These are phyloP conservation scores for Pyrus betulifolia DNA, from an alignment of 306 rosid species.

Conservation along the genomic window DNA sequence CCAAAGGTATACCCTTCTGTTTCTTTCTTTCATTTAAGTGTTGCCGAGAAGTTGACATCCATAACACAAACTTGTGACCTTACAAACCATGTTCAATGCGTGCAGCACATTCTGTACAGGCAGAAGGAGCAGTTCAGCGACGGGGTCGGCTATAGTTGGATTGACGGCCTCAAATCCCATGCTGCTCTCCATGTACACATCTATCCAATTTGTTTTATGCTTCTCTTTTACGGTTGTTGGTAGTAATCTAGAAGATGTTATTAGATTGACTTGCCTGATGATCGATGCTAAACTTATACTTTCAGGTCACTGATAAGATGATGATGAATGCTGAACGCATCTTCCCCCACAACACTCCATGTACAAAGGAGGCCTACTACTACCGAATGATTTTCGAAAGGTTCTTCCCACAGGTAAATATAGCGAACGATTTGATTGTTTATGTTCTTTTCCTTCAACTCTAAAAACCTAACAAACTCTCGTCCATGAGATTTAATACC, in stretches of 20 bases:
- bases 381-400: constrained; percentile 92
- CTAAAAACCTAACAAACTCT: not conserved
- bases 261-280: not conserved
- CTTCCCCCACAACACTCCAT: constrained; percentile 86
- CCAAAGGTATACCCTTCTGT: constrained; percentile 54
- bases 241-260: not conserved
- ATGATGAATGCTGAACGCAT: constrained; percentile 72
- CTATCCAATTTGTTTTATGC: not conserved
- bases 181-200: constrained; percentile 70
- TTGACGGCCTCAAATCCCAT: constrained; percentile 88
- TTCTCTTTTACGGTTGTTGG: not conserved
- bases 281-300: not conserved
- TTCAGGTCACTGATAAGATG: constrained; percentile 78
- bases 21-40: not conserved
- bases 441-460: not conserved
- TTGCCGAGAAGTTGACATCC: not conserved
- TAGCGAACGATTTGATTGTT: not conserved
- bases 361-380: constrained; percentile 82
- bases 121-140: constrained; percentile 98
- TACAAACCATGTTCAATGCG: constrained; percentile 3
- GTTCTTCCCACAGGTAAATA: constrained; percentile 80
- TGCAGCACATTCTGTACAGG: constrained; percentile 85
- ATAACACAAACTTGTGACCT: not conserved
- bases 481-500: not conserved
- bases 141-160: constrained; percentile 98